These are phyloP conservation scores for Chenopodium formosanum DNA, from an alignment of 148 eudicot genomes.

Conservation along the genomic window DNA sequence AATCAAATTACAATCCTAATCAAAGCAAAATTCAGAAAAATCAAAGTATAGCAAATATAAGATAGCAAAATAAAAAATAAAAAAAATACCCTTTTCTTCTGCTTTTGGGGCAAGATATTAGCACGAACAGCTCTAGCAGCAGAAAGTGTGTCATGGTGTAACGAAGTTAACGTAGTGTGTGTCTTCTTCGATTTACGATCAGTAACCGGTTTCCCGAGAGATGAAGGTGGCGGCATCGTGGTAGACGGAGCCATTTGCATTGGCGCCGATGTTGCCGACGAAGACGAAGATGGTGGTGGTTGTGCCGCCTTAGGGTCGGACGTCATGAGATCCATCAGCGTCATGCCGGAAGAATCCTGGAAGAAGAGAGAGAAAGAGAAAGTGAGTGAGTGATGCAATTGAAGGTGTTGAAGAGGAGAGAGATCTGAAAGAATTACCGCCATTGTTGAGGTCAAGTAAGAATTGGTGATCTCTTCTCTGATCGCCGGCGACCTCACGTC, in stretches of 20 bases:
- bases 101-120: constrained; percentile 78
- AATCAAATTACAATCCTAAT: background rate
- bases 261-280: constrained; percentile 28
- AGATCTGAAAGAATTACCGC: constrained; percentile 23
- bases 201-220: constrained; percentile 43
- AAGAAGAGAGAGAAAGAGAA: constrained; percentile 1
- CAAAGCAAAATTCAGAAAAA: background rate
- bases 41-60: background rate
- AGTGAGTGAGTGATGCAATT: background rate
- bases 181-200: constrained; percentile 67
- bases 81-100: constrained; percentile 60
- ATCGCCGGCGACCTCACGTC: too few relatives aligned
- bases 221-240: constrained; percentile 32
- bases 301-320: constrained; percentile 58
- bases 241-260: constrained; percentile 28
- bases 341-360: constrained; percentile 83
- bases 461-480: background rate
- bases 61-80: too few relatives aligned
- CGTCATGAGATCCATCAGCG: constrained; percentile 91
- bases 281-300: constrained; percentile 34
- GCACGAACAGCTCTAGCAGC: constrained; percentile 94
- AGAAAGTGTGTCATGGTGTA: constrained; percentile 91
- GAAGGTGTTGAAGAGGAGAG: background rate
- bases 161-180: constrained; percentile 62
- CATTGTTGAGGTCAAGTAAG: constrained; percentile 13